Conservation (phyloP, 2,329 filamentous ascomycete genomes). For the Madurella fahalii region DNA sequence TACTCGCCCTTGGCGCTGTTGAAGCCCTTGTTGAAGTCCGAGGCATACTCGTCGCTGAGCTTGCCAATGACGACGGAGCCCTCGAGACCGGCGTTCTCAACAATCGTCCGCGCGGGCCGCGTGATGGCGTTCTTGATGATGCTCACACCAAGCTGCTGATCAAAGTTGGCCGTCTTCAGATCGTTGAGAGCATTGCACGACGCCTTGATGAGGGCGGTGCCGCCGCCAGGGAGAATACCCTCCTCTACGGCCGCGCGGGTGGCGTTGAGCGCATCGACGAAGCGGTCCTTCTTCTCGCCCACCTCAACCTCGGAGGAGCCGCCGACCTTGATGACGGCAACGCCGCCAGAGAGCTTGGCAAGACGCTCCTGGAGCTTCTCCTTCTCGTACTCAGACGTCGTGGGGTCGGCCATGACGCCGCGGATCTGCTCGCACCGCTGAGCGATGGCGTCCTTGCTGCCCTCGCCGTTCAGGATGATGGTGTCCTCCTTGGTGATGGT, state of each 20-base stretch:
- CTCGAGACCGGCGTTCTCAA: slow-evolving; percentile 96
- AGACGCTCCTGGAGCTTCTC: slow-evolving; percentile 99
- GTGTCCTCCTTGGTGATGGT: slow-evolving; percentile 99
- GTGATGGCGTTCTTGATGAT: slow-evolving; percentile 99
- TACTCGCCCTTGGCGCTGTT: slow-evolving; percentile 97
- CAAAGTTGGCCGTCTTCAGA: slow-evolving; percentile 90
- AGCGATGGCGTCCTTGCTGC: slow-evolving; percentile 85
- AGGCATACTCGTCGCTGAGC: slow-evolving; percentile 87
- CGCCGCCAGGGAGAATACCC: slow-evolving; percentile 97
- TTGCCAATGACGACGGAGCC: slow-evolving; percentile 96
- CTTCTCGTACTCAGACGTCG: slow-evolving; percentile 98
- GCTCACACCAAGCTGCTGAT: slow-evolving; percentile 96
- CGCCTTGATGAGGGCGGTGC: slow-evolving; percentile 96
- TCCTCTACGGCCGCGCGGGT: slow-evolving; percentile 98
- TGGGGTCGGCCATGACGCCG: slow-evolving; percentile 88
- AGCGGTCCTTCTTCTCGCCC: slow-evolving; percentile 99
- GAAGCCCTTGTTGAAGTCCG: slow-evolving; percentile 97
- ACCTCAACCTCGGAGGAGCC: slow-evolving; percentile 98
- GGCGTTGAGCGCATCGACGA: slow-evolving; percentile 96
- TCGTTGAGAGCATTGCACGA: slow-evolving; percentile 79
- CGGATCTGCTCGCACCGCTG: slow-evolving; percentile 99
- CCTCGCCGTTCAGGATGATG: slow-evolving; percentile 95
- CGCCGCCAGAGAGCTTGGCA: slow-evolving; percentile 97
- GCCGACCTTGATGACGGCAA: slow-evolving; percentile 98
- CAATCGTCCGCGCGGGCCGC: slow-evolving; percentile 86